Conservation (phyloP, 441 rosid species). For the Mallotus japonicus region DNA sequence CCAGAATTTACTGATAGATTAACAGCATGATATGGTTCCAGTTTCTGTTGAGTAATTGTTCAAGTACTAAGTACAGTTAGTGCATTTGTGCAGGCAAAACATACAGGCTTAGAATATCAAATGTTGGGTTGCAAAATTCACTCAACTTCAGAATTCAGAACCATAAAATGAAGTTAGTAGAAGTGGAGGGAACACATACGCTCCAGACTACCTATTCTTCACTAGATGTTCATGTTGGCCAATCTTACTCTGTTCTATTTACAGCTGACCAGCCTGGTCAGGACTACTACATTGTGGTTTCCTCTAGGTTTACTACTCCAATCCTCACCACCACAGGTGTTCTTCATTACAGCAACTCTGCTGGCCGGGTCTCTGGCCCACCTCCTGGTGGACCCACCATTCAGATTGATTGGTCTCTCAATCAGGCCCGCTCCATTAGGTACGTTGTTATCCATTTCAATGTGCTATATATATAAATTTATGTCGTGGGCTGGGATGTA, state of each 20-base stretch:
- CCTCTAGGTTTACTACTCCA: conserved; percentile 62
- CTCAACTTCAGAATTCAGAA: conserved; percentile 84
- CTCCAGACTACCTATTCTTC: conserved; percentile 69
- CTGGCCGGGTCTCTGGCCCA: conserved; percentile 61
- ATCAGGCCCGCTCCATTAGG: conserved; percentile 93
- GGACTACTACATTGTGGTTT: conserved; percentile 83
- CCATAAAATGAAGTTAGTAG: conserved; percentile 78
- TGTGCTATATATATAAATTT: no score
- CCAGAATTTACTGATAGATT: not conserved
- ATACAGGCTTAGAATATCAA: conserved; percentile 83
- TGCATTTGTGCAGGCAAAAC: conserved; percentile 55
- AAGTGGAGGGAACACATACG: conserved; percentile 93
- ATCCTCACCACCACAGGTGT: conserved; percentile 59
- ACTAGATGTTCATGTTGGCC: conserved; percentile 88
- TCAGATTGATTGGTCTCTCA: conserved; percentile 80
- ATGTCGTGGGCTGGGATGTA: no score
- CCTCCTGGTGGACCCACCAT: conserved; percentile 80
- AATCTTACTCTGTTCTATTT: conserved; percentile 71
- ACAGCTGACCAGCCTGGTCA: conserved; percentile 82
- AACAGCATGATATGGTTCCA: no score
- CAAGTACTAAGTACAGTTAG: not conserved
- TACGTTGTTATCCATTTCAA: conserved; percentile 18
- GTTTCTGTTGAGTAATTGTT: no score
- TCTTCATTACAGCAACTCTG: conserved; percentile 79
- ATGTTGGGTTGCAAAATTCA: conserved; percentile 73